Evolutionary conservation across 208 protist genomes (phyloP).

Genomic region (Acanthamoeba rhysodes): DNA sequence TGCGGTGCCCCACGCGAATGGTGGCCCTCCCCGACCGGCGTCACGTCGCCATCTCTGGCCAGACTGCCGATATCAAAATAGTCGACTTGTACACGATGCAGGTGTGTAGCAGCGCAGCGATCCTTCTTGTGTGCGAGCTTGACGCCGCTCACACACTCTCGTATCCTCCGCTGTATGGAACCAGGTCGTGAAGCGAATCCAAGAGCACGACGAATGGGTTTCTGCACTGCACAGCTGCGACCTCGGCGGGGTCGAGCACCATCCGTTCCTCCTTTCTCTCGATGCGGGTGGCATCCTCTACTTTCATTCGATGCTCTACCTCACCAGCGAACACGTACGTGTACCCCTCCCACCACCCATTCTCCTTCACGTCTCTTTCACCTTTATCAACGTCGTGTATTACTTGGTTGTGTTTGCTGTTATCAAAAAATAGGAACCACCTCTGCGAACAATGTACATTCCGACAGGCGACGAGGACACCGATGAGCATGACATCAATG

Average conservation of each 20-base stretch:
- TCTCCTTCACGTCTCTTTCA: background rate
- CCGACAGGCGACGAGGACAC: background rate
- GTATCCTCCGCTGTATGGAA: background rate
- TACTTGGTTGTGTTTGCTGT: background rate
- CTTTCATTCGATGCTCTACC: constrained; percentile 54
- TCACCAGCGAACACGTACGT: background rate
- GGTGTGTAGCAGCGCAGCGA: background rate
- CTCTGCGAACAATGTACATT: background rate
- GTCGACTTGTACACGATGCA: constrained; percentile 70
- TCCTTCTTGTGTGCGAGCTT: background rate
- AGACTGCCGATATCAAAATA: constrained; percentile 35
- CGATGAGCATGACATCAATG: constrained; percentile 54
- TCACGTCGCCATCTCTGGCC: constrained; percentile 45
- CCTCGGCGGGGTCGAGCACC: constrained; percentile 38
- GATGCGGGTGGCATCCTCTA: background rate
- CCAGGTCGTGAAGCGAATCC: constrained; percentile 57
- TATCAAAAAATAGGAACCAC: background rate
- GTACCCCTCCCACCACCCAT: background rate
- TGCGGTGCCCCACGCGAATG: constrained; percentile 10
- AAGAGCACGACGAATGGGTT: constrained; percentile 19
- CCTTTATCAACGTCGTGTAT: background rate
- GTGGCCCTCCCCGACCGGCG: constrained; percentile 43
- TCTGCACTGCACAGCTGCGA: constrained; percentile 46
- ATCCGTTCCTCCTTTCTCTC: constrained; percentile 58
- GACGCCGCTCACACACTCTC: too few relatives aligned